These are phyloP conservation scores for Rhodotorula sphaerocarpa DNA, from an alignment of 768 basidiomycete genomes.

Conservation along the genomic window DNA sequence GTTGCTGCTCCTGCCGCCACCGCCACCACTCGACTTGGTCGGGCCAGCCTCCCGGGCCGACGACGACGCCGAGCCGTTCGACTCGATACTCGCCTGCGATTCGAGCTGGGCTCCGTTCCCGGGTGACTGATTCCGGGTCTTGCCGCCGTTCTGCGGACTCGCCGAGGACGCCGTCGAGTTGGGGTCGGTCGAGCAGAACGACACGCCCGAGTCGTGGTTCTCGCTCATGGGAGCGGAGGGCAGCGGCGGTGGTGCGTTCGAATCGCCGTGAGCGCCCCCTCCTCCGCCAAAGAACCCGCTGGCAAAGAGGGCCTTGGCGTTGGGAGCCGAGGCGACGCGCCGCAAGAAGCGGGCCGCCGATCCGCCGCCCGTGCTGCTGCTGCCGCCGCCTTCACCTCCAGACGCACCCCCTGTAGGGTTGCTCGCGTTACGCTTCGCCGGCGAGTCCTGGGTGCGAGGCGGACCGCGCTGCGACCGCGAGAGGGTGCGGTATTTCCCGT, in stretches of 20 bases:
- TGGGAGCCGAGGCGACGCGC: constrained; percentile 91
- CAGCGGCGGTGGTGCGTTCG: too few relatives aligned
- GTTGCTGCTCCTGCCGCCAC: background rate
- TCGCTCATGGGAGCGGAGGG: constrained; percentile 37
- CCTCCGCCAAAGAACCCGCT: constrained; percentile 28
- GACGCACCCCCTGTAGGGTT: too few relatives aligned
- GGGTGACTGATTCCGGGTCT: too few relatives aligned
- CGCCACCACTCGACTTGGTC: constrained; percentile 8
- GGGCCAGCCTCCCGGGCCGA: background rate
- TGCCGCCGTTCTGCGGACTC: too few relatives aligned
- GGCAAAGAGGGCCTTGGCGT: constrained; percentile 79
- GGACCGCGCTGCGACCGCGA: constrained; percentile 13
- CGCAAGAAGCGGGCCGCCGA: constrained; percentile 69
- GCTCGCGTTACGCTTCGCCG: constrained; percentile 10
- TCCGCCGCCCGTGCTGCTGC: constrained; percentile 1
- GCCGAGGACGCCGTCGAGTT: constrained; percentile 7
- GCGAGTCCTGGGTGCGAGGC: constrained; percentile 1
- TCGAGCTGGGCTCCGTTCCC: too few relatives aligned
- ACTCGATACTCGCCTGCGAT: background rate
- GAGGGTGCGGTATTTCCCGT: constrained; percentile 27
- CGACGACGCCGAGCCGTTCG: constrained; percentile 19
- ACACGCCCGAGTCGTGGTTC: constrained; percentile 67
- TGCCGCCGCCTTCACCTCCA: background rate
- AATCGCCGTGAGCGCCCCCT: too few relatives aligned
- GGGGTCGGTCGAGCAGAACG: constrained; percentile 45